These are phyloP conservation scores for Diplosphaera chodatii DNA, from an alignment of 139 green algal genomes.

Conservation along the genomic window DNA sequence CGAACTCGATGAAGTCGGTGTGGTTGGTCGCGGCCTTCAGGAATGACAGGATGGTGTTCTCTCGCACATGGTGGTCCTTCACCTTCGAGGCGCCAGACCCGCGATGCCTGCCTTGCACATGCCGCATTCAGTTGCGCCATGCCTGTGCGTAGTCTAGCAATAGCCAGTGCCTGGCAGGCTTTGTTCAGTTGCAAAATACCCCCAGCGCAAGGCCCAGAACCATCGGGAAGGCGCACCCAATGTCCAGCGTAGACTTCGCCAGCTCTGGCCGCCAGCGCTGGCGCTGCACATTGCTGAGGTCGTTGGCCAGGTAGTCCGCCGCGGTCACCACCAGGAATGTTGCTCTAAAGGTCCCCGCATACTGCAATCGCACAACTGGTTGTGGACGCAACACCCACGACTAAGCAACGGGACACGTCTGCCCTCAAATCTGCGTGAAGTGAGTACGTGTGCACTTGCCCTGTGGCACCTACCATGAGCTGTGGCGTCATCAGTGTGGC, in stretches of 20 bases:
- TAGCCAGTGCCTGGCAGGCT: no score
- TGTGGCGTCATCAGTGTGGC: conserved; percentile 19
- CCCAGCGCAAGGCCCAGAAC: no score
- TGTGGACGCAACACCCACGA: no score
- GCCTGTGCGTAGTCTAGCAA: neutral
- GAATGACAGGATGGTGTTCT: conserved; percentile 50
- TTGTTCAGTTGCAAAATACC: no score
- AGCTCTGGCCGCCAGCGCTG: conserved; percentile 21
- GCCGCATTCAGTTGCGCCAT: no score
- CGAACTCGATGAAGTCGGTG: conserved; percentile 42
- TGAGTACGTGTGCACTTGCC: no score
- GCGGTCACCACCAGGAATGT: conserved; percentile 34
- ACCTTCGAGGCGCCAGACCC: conserved; percentile 26
- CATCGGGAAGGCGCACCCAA: conserved; percentile 18
- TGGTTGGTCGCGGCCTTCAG: conserved; percentile 35
- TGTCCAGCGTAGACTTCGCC: conserved; percentile 28
- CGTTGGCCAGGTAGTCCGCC: conserved; percentile 27
- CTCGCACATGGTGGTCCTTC: conserved; percentile 24
- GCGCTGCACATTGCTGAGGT: conserved; percentile 33
- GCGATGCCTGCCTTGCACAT: conserved; percentile 32
- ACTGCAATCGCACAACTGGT: neutral
- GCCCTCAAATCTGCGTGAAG: no score
- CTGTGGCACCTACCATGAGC: neutral
- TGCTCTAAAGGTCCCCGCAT: conserved; percentile 29
- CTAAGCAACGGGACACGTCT: no score